Conservation (phyloP, 176 grass and related monocot genomes). For the Musa troglodytarum region DNA sequence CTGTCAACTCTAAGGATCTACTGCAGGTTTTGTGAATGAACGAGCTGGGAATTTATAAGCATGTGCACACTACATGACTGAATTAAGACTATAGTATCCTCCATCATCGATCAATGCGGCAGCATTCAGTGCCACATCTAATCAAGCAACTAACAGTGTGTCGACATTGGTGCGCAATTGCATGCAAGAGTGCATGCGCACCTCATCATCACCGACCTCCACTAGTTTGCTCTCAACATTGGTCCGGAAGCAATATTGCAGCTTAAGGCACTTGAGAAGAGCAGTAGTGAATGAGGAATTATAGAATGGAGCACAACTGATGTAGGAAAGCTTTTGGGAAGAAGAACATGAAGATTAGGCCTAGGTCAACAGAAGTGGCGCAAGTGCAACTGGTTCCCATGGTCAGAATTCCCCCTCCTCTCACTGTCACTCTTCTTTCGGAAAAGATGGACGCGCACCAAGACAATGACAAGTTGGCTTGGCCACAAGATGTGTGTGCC, state of each 20-base stretch:
- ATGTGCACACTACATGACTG: background rate
- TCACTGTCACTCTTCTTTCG: conserved; percentile 17
- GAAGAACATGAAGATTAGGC: background rate
- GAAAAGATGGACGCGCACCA: background rate
- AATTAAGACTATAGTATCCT: background rate
- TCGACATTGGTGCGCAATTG: background rate
- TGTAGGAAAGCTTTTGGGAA: background rate
- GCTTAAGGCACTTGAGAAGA: background rate
- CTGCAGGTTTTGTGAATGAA: background rate
- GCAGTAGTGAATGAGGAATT: background rate
- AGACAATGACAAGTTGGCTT: background rate
- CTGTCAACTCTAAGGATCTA: background rate
- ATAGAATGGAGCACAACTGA: background rate
- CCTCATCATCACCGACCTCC: background rate
- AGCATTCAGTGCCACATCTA: too few relatives aligned
- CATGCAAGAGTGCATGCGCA: background rate
- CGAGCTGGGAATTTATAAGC: conserved; percentile 1
- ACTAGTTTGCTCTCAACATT: background rate
- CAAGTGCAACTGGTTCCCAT: conserved; percentile 26
- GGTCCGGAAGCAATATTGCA: background rate
- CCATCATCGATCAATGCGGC: too few relatives aligned
- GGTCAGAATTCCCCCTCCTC: conserved; percentile 21
- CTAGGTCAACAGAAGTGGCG: conserved; percentile 10
- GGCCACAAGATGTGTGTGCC: background rate
- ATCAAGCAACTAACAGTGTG: background rate